Conservation (phyloP, 1,284 basidiomycete species). For the Marasmius tenuissimus region DNA sequence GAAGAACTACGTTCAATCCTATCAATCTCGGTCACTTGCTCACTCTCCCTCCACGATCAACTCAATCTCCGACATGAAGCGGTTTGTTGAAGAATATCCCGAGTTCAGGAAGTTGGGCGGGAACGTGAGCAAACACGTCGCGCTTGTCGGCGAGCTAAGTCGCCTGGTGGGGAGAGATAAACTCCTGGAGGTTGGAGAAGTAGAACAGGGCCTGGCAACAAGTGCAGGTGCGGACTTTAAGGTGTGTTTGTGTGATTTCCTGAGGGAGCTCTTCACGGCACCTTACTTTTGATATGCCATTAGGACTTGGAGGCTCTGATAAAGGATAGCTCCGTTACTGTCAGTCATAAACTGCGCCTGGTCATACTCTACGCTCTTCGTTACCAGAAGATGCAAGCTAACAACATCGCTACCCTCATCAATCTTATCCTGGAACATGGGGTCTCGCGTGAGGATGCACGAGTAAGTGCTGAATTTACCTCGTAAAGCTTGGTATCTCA, state of each 20-base stretch:
- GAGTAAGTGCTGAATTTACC: slow-evolving; percentile 43
- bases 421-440: slow-evolving; percentile 83
- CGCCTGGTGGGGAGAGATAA: slow-evolving; percentile 85
- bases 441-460: slow-evolving; percentile 81
- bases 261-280: too few species aligned
- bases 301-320: slow-evolving; percentile 69
- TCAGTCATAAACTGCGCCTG: slow-evolving; percentile 86
- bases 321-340: slow-evolving; percentile 63
- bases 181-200: slow-evolving; percentile 87
- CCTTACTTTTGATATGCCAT: background rate
- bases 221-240: slow-evolving; percentile 88
- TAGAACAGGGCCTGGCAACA: slow-evolving; percentile 95
- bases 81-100: slow-evolving; percentile 98
- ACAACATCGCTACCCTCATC: slow-evolving; percentile 83
- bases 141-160: slow-evolving; percentile 94
- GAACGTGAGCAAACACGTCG: slow-evolving; percentile 98
- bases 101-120: slow-evolving; percentile 96
- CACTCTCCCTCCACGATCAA: slow-evolving; percentile 85
- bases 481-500: too few species aligned
- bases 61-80: slow-evolving; percentile 96
- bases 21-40: slow-evolving; percentile 83
- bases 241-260: slow-evolving; percentile 42
- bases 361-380: slow-evolving; percentile 95
- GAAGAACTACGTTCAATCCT: slow-evolving; percentile 93
- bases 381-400: slow-evolving; percentile 90